Conservation (phyloP, 768 basidiomycete genomes). For the Leccinum subtestaceum region DNA sequence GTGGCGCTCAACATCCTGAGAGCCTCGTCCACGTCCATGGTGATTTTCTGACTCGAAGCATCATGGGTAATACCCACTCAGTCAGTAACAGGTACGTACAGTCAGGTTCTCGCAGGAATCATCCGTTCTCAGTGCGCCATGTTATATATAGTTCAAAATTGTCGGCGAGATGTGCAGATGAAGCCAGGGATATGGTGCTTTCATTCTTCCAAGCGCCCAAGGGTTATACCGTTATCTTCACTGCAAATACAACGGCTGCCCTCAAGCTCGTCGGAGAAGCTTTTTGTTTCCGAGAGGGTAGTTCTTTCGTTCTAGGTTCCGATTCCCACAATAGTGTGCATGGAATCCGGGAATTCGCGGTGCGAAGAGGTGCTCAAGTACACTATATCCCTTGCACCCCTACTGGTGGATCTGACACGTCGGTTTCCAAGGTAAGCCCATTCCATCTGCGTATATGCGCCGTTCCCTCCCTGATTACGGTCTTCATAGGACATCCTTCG, state of each 20-base stretch:
- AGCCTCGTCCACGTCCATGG: slow-evolving; percentile 70
- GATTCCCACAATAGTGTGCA: slow-evolving; percentile 87
- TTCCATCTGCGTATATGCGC: slow-evolving; percentile 18
- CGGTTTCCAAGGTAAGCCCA: slow-evolving; percentile 54
- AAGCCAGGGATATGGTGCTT: slow-evolving; percentile 71
- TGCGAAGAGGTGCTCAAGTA: slow-evolving; percentile 50
- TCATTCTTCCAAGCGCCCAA: slow-evolving; percentile 74
- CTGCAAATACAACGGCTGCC: slow-evolving; percentile 74
- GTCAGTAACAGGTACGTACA: slow-evolving; percentile 74
- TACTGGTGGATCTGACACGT: slow-evolving; percentile 61
- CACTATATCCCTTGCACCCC: slow-evolving; percentile 63
- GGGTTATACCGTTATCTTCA: slow-evolving; percentile 81
- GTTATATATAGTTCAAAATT: slow-evolving; percentile 55
- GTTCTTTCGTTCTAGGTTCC: slow-evolving; percentile 62
- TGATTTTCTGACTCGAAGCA: slow-evolving; percentile 59
- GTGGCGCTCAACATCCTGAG: slow-evolving; percentile 77
- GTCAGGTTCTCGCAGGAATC: neutral
- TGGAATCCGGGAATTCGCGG: slow-evolving; percentile 74
- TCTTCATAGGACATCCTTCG: slow-evolving; percentile 50
- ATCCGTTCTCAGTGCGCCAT: neutral
- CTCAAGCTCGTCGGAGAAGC: slow-evolving; percentile 82
- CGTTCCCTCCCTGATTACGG: slow-evolving; percentile 1
- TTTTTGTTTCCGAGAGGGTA: slow-evolving; percentile 63
- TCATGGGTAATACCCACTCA: slow-evolving; percentile 85
- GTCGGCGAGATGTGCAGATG: slow-evolving; percentile 61